Conservation (phyloP, 768 basidiomycete species). For the Pisolithus microcarpus region DNA sequence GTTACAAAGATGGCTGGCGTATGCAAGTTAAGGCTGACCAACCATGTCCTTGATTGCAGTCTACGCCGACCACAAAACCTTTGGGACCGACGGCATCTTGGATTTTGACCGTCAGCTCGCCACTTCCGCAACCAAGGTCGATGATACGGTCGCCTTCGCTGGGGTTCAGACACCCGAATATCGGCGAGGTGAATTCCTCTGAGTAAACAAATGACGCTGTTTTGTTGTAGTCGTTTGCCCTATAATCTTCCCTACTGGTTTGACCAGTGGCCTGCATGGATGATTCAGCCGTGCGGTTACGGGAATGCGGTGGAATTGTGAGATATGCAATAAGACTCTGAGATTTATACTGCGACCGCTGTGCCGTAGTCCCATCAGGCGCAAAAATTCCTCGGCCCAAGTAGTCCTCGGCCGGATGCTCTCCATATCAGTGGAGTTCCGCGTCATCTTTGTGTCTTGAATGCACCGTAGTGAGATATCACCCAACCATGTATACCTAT, state of each 20-base stretch:
- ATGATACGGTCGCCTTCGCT: constrained; percentile 61
- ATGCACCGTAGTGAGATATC: too few relatives aligned
- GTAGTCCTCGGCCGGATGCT: neutral
- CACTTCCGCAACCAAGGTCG: constrained; percentile 80
- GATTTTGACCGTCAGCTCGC: constrained; percentile 62
- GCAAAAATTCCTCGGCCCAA: neutral
- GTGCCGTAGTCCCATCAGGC: too few relatives aligned
- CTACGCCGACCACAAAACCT: constrained; percentile 61
- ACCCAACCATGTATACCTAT: too few relatives aligned
- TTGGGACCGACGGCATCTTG: constrained; percentile 41
- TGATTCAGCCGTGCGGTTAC: neutral
- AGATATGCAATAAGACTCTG: neutral
- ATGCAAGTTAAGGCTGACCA: constrained; percentile 10
- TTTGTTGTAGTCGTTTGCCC: constrained; percentile 52
- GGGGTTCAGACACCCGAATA: constrained; percentile 56
- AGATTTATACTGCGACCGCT: too few relatives aligned
- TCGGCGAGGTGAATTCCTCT: constrained; percentile 38
- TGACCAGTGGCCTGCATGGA: neutral
- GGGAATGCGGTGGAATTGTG: neutral
- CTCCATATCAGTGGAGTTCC: too few relatives aligned
- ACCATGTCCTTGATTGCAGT: constrained; percentile 73
- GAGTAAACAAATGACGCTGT: constrained; percentile 67
- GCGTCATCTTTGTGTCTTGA: too few relatives aligned
- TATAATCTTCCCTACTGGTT: constrained; percentile 39
- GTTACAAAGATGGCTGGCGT: neutral